phyloP scores from a whole-genome alignment of 1,284 basidiomycete genomes.

The Sporisorium scitamineum region DNA sequence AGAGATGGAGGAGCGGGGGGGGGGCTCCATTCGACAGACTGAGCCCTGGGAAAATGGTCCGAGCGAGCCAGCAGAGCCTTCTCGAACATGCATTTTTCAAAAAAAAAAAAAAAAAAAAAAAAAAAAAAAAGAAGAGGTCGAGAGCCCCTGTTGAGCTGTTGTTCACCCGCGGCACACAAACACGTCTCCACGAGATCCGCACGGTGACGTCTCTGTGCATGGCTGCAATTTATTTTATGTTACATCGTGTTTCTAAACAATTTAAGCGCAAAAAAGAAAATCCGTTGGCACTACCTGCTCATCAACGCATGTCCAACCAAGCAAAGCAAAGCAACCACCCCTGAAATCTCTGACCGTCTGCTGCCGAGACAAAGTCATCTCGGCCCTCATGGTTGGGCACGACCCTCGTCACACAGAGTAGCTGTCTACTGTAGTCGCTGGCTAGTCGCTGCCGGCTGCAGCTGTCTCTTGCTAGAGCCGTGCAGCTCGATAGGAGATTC shows the following conservation, averaged over 20 bases:
- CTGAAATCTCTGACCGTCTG: background rate
- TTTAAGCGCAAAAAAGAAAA: background rate
- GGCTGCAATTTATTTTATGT: background rate
- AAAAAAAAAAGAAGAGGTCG: no score
- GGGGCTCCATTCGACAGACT: no score
- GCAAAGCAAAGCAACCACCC: background rate
- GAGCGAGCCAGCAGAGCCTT: slow-evolving; percentile 1
- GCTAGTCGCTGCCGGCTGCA: background rate
- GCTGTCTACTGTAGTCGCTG: no score
- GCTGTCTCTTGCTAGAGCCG: background rate
- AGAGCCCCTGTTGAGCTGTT: no score
- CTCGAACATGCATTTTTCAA: slow-evolving; percentile 1
- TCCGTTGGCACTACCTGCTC: slow-evolving; percentile 5
- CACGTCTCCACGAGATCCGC: slow-evolving; percentile 2
- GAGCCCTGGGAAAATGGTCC: slow-evolving; percentile 7
- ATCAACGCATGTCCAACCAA: slow-evolving; percentile 6
- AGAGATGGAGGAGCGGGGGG: background rate
- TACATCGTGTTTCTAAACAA: background rate
- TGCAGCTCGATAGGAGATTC: no score
- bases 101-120: slow-evolving; percentile 2
- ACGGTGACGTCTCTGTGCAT: slow-evolving; percentile 22
- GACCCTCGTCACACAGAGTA: no score
- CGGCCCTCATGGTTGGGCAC: no score
- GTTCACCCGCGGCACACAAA: background rate
- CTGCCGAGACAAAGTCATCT: background rate